These are phyloP conservation scores for Nidula niveotomentosa DNA, from an alignment of 1,284 basidiomycete genomes.

Conservation along the genomic window DNA sequence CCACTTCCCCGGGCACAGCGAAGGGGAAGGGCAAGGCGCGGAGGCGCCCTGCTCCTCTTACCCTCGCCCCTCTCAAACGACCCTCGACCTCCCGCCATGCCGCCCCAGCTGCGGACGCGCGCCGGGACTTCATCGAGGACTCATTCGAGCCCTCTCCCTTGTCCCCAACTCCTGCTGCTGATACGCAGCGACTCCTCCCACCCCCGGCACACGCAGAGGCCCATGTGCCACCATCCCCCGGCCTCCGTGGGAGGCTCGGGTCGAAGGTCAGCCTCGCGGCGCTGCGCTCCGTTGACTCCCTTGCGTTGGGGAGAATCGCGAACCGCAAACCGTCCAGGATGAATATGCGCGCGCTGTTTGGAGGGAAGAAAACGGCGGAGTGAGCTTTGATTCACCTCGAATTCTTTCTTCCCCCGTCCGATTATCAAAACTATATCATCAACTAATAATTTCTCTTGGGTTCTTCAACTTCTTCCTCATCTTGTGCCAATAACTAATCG, in stretches of 20 bases:
- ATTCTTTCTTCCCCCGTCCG: not conserved
- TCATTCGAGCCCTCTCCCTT: slow-evolving; percentile 23
- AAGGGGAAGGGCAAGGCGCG: slow-evolving; percentile 23
- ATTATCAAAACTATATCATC: not conserved
- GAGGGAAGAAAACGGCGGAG: slow-evolving; percentile 3
- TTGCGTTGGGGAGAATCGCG: not conserved
- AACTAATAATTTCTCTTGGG: not conserved
- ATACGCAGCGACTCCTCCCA: not conserved
- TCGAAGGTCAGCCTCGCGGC: not conserved
- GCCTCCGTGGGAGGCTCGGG: not conserved
- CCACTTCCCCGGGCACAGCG: not conserved
- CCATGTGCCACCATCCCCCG: not conserved
- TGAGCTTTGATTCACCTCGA: not conserved
- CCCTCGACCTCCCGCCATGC: slow-evolving; percentile 5
- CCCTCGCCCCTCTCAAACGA: slow-evolving; percentile 17
- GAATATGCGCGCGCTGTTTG: slow-evolving; percentile 11
- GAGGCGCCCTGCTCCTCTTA: slow-evolving; percentile 35
- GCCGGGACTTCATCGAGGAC: slow-evolving; percentile 28
- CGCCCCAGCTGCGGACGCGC: slow-evolving; percentile 10
- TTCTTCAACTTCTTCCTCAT: not conserved
- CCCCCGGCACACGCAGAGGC: not conserved
- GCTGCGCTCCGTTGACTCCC: not conserved
- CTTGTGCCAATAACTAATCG: not conserved
- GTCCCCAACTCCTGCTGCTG: slow-evolving; percentile 1
- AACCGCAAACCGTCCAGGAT: slow-evolving; percentile 7